Percentiles rank a stretch among this genome's conserved stretches.
These are phyloP conservation scores for Vanilla planifolia DNA, from an alignment of 106 monocot genomes.

Conservation along the genomic window DNA sequence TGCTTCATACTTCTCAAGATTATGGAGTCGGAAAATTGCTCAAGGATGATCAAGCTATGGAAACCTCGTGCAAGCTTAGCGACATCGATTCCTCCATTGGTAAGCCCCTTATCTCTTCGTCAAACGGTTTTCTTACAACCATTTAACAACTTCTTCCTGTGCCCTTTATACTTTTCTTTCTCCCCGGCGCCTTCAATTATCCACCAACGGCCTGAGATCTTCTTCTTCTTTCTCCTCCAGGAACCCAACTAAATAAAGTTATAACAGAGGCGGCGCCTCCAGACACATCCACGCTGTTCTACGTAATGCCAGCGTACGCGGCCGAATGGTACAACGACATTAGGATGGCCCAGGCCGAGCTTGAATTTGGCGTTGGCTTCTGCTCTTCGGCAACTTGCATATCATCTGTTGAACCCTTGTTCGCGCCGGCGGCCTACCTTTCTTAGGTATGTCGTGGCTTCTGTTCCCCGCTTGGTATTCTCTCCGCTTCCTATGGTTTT, in stretches of 20 bases:
- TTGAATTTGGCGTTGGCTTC: conserved; percentile 26
- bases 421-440: too few relatives aligned
- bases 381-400: conserved; percentile 31
- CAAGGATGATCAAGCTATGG: background rate
- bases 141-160: background rate
- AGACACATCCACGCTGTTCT: conserved; percentile 27
- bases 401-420: conserved; percentile 20
- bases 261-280: conserved; percentile 3
- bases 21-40: background rate
- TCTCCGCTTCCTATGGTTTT: too few relatives aligned
- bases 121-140: background rate
- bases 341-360: conserved; percentile 13
- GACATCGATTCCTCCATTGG: background rate
- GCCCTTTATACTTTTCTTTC: background rate
- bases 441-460: too few relatives aligned
- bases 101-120: background rate
- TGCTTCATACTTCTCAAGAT: conserved; percentile 33
- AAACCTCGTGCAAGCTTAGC: background rate
- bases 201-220: background rate
- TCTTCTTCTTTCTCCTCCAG: conserved; percentile 4
- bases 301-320: conserved; percentile 18
- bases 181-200: background rate
- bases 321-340: conserved; percentile 8
- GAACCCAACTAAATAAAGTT: conserved; percentile 11
- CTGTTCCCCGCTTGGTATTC: too few relatives aligned